These are phyloP conservation scores for Vinca minor DNA, from an alignment of 257 asterid genomes.

Conservation along the genomic window DNA sequence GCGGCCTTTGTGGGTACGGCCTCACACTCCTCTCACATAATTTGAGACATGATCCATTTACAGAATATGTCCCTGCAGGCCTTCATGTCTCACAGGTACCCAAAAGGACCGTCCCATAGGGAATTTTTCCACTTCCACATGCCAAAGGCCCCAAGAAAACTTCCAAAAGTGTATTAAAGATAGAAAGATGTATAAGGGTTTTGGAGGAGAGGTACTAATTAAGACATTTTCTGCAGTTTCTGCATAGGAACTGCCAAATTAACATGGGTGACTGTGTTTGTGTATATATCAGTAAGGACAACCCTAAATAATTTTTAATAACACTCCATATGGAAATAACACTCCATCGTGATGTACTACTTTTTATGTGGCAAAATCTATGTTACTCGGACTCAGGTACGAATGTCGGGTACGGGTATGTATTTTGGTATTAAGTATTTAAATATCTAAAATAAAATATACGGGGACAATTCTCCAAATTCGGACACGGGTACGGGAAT, in stretches of 20 bases:
- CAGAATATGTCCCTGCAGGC: no score
- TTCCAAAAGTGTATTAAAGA: constrained; percentile 8
- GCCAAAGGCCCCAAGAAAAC: background rate
- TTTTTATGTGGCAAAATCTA: background rate
- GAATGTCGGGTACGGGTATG: no score
- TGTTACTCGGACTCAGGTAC: no score
- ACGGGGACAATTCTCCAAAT: no score
- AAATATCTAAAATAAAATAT: no score
- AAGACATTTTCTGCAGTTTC: background rate
- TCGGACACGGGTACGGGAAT: no score
- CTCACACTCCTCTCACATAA: no score
- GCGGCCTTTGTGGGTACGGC: no score
- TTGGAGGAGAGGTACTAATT: background rate
- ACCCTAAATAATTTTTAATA: background rate
- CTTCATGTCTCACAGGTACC: no score
- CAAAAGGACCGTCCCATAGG: background rate
- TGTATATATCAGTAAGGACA: background rate
- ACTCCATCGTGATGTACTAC: background rate
- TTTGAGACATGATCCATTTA: no score
- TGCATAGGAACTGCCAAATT: background rate
- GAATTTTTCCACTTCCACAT: background rate
- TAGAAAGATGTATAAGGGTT: background rate
- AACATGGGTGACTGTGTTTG: background rate
- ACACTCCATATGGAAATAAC: no score
- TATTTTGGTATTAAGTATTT: no score